These are phyloP conservation scores for Penicillium flavigenum DNA, from an alignment of 495 filamentous ascomycete genomes.

Conservation along the genomic window DNA sequence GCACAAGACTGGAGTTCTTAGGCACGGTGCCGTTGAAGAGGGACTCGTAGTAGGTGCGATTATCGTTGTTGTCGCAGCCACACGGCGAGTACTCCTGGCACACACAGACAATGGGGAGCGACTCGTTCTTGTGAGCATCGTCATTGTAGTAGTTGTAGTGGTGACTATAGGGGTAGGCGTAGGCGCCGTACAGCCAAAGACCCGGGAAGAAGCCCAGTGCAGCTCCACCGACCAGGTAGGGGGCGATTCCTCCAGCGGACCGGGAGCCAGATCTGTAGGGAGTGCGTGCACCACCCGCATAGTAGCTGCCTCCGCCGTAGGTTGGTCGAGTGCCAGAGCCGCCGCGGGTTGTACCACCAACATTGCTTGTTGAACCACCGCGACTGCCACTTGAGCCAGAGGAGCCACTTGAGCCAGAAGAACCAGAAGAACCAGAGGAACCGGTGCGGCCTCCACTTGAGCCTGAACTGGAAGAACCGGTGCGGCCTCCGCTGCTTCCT, in stretches of 20 bases:
- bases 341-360: conserved; percentile 62
- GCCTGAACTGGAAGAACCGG: conserved; percentile 20
- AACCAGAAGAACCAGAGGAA: conserved; percentile 23
- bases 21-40: conserved; percentile 65
- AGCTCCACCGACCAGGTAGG: conserved; percentile 56
- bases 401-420: conserved; percentile 8
- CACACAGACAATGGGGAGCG: conserved; percentile 68
- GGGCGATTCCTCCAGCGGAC: conserved; percentile 58
- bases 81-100: conserved; percentile 71
- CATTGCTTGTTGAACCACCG: conserved; percentile 38
- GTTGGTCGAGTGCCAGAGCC: conserved; percentile 55
- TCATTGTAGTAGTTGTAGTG: conserved; percentile 52
- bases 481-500: conserved; percentile 27
- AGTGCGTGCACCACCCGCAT: conserved; percentile 69
- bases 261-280: conserved; percentile 65
- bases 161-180: conserved; percentile 70
- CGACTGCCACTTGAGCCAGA: conserved; percentile 26
- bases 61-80: conserved; percentile 77
- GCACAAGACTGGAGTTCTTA: conserved; percentile 63
- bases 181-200: conserved; percentile 51
- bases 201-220: conserved; percentile 61
- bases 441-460: conserved; percentile 24
- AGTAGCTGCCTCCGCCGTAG: conserved; percentile 70
- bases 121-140: conserved; percentile 57
- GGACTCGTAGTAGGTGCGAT: conserved; percentile 56